These are phyloP conservation scores for Xenoacremonium recifei DNA, from an alignment of 2,329 filamentous ascomycete species.

Conservation along the genomic window DNA sequence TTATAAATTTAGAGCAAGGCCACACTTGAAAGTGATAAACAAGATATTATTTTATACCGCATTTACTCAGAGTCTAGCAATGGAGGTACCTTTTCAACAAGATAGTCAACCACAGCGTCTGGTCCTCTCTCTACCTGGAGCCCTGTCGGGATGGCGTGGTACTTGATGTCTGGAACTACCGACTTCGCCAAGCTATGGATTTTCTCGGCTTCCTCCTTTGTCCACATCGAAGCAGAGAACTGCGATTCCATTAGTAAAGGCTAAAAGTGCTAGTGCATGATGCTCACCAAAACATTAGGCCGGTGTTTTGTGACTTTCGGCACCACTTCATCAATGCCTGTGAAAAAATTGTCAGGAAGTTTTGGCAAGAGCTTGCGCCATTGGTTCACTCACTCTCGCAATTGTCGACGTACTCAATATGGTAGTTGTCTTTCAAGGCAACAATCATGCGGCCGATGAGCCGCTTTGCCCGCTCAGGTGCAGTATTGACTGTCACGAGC, in stretches of 20 bases:
- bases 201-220: constrained; percentile 43
- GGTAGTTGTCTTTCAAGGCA: constrained; percentile 61
- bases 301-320: constrained; percentile 43
- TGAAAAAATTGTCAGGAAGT: neutral
- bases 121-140: constrained; percentile 52
- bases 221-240: constrained; percentile 61
- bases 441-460: constrained; percentile 62
- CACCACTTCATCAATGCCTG: constrained; percentile 55
- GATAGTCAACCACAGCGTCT: constrained; percentile 53
- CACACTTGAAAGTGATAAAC: neutral
- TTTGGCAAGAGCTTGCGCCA: neutral
- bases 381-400: constrained; percentile 47
- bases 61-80: no score
- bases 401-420: constrained; percentile 62
- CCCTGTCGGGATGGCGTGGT: constrained; percentile 52
- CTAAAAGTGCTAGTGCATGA: neutral
- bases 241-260: constrained; percentile 22
- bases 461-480: constrained; percentile 61
- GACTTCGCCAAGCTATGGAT: constrained; percentile 44
- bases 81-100: constrained; percentile 41
- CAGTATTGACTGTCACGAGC: constrained; percentile 67
- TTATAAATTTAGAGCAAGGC: neutral
- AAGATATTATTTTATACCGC: no score
- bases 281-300: constrained; percentile 29
- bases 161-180: constrained; percentile 46